Base-by-base conservation (phyloP, 768 basidiomycete genomes). In the Leccinum boreale region DNA sequence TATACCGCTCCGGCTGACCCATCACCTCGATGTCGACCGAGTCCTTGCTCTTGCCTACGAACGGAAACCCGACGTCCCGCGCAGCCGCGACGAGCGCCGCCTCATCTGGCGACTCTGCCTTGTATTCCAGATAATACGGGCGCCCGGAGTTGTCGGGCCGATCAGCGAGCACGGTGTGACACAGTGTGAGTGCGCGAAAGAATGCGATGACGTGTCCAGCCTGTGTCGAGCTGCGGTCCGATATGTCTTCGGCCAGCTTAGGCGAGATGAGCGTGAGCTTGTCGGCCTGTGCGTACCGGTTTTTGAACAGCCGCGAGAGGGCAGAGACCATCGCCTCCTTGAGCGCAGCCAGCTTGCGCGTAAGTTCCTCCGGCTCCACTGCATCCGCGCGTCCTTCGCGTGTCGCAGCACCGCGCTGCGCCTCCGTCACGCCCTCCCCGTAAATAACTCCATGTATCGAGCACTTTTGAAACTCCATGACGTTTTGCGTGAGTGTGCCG, bases 401-500 rank as follows among this genome's bases (percentile, higher is more conserved):
- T 53, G 88, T 88, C 1, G 92, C 93, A 0, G 93, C 90, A 35
- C 95, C 96, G 23, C 92, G 85, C 73, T 95, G 94, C 0, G 95
- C 96, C 73, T 98, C 96, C 0, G 96, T 98, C 58, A 98, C 70
- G 8, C 95, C 95, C 67, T 98, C 96, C 10, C 96, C 96, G 67
- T 97, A 98, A 0, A 85, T 69, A 3, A 91, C 75, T 1, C 94
- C 95, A 53, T 85, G 74, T 57, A 98, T 81, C 0, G 94, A 95
- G 65, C 94, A 97, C 70, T 91, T 94, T 71, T 97, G 93, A 76
- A 97, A 98, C 77, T 96, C 94, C 96, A 98, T 98, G 66, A 96
- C 78, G 75, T 98, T 99, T 74, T 97, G 95, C 0, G 96, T 99
- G 50, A 99, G 86, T 7, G 96, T 99, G 23, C 93, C 94, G 0